A percentile compares a stretch with the other conserved stretches of the same genome.
phyloP scores from a whole-genome alignment of 2,329 filamentous ascomycete genomes.

The Phyllosticta citribraziliensis region DNA sequence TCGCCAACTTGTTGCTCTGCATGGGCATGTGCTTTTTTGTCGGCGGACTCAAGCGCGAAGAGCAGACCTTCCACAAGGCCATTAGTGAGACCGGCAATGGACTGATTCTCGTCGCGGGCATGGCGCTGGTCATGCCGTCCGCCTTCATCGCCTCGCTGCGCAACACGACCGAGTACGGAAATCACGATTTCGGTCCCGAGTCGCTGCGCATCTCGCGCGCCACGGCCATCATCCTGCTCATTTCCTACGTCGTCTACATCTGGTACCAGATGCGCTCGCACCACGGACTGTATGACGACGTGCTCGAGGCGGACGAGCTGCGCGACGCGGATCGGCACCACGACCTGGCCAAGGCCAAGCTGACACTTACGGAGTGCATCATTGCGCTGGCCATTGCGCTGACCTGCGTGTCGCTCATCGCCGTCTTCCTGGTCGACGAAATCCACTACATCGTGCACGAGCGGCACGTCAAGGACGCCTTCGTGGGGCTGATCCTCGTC shows the following conservation, averaged over 20 bases:
- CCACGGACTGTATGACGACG: constrained; percentile 64
- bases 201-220: constrained; percentile 60
- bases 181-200: constrained; percentile 26
- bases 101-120: constrained; percentile 66
- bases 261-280: constrained; percentile 70
- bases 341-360: constrained; percentile 53
- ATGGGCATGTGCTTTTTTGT: constrained; percentile 71
- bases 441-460: constrained; percentile 53
- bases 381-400: constrained; percentile 56
- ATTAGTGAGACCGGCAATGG: constrained; percentile 73
- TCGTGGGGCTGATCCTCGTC: constrained; percentile 65
- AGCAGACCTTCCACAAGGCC: constrained; percentile 62
- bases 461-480: constrained; percentile 39
- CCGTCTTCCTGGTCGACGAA: constrained; percentile 62
- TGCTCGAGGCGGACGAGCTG: constrained; percentile 62
- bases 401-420: constrained; percentile 61
- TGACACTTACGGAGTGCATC: constrained; percentile 65
- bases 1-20: constrained; percentile 74
- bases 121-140: constrained; percentile 39
- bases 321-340: constrained; percentile 54
- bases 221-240: constrained; percentile 59
- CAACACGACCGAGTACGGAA: constrained; percentile 15
- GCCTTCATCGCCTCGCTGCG: constrained; percentile 42
- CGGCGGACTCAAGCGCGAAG: constrained; percentile 58
- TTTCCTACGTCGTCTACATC: constrained; percentile 52